These are phyloP conservation scores for Kwoniella sp. DNA, from an alignment of 768 basidiomycete species.

Conservation along the genomic window DNA sequence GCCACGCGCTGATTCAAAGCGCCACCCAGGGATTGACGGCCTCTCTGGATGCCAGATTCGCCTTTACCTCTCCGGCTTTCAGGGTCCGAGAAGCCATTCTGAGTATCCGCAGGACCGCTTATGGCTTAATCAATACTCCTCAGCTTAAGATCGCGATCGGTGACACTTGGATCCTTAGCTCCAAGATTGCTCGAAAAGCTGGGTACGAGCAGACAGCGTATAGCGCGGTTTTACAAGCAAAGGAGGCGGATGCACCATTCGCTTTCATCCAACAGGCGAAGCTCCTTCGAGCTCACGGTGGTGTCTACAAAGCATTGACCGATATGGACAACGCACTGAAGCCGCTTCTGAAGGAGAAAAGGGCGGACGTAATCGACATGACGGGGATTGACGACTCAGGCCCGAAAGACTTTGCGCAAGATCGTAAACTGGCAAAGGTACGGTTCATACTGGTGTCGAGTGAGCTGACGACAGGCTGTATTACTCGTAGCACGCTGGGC, in stretches of 20 bases:
- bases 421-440: slow-evolving; percentile 67
- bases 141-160: slow-evolving; percentile 65
- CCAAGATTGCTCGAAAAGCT: slow-evolving; percentile 95
- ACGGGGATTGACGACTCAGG: background rate
- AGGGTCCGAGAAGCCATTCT: slow-evolving; percentile 83
- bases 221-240: slow-evolving; percentile 88
- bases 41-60: slow-evolving; percentile 68
- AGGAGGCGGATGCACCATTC: slow-evolving; percentile 69
- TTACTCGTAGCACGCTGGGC: slow-evolving; percentile 88
- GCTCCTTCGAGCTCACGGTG: slow-evolving; percentile 74
- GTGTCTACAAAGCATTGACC: slow-evolving; percentile 79
- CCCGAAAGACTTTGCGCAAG: slow-evolving; percentile 25
- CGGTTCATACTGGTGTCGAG: background rate
- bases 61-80: slow-evolving; percentile 81
- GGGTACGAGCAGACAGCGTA: slow-evolving; percentile 96
- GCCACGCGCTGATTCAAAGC: slow-evolving; percentile 43
- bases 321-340: slow-evolving; percentile 73
- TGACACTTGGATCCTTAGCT: slow-evolving; percentile 83
- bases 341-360: slow-evolving; percentile 26
- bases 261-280: slow-evolving; percentile 90
- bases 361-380: slow-evolving; percentile 17
- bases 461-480: slow-evolving; percentile 61
- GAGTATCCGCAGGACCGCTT: slow-evolving; percentile 84
- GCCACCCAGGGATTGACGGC: slow-evolving; percentile 60
- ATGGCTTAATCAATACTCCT: slow-evolving; percentile 57